Base-by-base conservation (phyloP, 2,329 filamentous ascomycete species). In the Penicillium sp. region DNA sequence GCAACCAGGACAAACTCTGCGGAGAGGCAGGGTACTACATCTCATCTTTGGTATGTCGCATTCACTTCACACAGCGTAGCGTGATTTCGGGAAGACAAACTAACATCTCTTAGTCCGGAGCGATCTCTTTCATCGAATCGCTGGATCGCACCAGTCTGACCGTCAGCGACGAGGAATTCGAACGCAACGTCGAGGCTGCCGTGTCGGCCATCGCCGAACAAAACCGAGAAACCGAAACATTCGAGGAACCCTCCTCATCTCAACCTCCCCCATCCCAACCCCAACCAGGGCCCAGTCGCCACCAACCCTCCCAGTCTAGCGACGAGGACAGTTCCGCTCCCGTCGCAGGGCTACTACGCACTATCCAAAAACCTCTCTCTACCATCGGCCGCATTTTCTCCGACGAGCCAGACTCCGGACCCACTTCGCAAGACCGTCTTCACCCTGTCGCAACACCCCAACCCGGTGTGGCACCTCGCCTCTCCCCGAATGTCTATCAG, bases 1-100 rank as follows among this genome's bases (percentile, higher is more conserved):
- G 94, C 48, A 97, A 97, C 67, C 94, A 97, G 73, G 94, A 99
- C 49, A 97, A 97, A 72, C 85, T 99, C 1, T 90, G 89, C 22
- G 94, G 94, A n/a, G 94, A 99, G 78, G 93, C 94, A 13, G 94
- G 94, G 11, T 99, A 99, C 75, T 99, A 99, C 73, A 84, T 99
- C 51, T 97, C 93, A 31, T 97, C 94, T 7, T 77, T 99, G 63
- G 89, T 92, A 77, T 67, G 82, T 68, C 29, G 43, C 18, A 22
- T 7, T 34, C 10, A 6, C 1, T 14, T 4, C 10, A 38, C 7
- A 31, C 16, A 11, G 7, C 11, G 34, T n/a, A 5, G 34, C 3
- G n/a, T 36, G 13, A 36, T 7, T 7, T 5, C 7, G 34, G 14
- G 14, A n/a, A 36, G 5, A 13, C 53, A 56, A 51, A 54, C 36